These are phyloP conservation scores for Trypanosoma mega DNA, from an alignment of 208 protist species.

Conservation along the genomic window DNA sequence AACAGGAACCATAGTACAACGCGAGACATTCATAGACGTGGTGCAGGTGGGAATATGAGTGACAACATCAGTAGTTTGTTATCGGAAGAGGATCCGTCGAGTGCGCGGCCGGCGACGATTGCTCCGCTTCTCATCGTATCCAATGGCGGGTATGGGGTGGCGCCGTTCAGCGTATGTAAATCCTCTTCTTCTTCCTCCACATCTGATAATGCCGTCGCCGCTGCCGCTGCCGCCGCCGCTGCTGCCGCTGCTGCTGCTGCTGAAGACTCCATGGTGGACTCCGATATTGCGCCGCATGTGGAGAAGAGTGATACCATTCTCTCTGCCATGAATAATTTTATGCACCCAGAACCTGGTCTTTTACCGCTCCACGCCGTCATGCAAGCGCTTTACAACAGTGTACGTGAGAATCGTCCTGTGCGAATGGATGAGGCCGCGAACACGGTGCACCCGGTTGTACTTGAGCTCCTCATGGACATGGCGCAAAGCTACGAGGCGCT, in stretches of 20 bases:
- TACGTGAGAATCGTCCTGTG: conserved; percentile 21
- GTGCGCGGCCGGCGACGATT: conserved; percentile 27
- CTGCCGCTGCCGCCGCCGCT: no score
- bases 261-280: no score
- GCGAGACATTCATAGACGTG: no score
- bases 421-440: conserved; percentile 23
- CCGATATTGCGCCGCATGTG: no score
- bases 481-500: conserved; percentile 32
- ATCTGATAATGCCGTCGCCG: no score
- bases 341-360: conserved; percentile 32
- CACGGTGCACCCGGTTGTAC: conserved; percentile 24
- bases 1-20: no score
- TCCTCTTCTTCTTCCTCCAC: no score
- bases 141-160: conserved; percentile 45
- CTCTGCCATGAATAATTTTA: conserved; percentile 25
- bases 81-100: background rate
- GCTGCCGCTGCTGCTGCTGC: no score
- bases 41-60: no score
- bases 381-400: conserved; percentile 28
- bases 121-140: conserved; percentile 34
- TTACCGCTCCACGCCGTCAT: conserved; percentile 41
- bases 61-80: background rate
- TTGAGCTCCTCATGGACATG: conserved; percentile 43
- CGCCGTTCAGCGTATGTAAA: conserved; percentile 33
- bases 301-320: conserved; percentile 1